These are phyloP conservation scores for Calonectria montana DNA, from an alignment of 2,329 filamentous ascomycete genomes.

Conservation along the genomic window DNA sequence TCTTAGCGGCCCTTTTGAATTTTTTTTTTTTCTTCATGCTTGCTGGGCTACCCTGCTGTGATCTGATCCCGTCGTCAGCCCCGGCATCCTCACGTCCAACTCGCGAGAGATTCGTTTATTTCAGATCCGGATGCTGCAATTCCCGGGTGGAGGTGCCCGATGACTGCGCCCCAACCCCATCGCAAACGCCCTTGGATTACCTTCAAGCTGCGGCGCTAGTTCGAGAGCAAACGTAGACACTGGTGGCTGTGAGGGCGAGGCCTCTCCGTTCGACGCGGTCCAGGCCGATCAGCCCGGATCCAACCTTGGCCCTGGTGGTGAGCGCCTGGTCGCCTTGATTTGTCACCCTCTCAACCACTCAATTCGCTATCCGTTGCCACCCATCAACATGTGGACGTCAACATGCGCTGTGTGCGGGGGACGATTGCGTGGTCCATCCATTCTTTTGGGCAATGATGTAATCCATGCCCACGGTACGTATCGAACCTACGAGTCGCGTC, in stretches of 20 bases:
- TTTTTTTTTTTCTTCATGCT: neutral
- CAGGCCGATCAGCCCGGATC: slow-evolving; percentile 3
- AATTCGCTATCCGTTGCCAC: neutral
- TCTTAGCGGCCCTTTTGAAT: slow-evolving; percentile 5
- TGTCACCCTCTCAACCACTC: neutral
- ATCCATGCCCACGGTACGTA: neutral
- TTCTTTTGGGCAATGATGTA: neutral
- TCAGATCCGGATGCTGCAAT: neutral
- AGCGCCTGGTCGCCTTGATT: neutral
- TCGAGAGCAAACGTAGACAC: neutral
- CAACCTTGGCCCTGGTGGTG: neutral
- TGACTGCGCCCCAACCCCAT: slow-evolving; percentile 11
- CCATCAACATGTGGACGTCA: slow-evolving; percentile 8
- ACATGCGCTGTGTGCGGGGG: slow-evolving; percentile 7
- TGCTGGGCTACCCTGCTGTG: neutral
- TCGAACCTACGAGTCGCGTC: neutral
- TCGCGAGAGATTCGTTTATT: neutral
- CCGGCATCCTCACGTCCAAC: neutral
- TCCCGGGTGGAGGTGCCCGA: slow-evolving; percentile 13
- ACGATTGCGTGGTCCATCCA: neutral
- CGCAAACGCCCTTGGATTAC: neutral
- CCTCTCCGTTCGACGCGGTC: neutral
- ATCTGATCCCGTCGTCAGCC: neutral
- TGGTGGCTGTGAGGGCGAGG: neutral
- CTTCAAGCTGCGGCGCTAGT: neutral